These are phyloP conservation scores for Geotrichum ghanense DNA, from an alignment of 805 yeast species.

Conservation along the genomic window DNA sequence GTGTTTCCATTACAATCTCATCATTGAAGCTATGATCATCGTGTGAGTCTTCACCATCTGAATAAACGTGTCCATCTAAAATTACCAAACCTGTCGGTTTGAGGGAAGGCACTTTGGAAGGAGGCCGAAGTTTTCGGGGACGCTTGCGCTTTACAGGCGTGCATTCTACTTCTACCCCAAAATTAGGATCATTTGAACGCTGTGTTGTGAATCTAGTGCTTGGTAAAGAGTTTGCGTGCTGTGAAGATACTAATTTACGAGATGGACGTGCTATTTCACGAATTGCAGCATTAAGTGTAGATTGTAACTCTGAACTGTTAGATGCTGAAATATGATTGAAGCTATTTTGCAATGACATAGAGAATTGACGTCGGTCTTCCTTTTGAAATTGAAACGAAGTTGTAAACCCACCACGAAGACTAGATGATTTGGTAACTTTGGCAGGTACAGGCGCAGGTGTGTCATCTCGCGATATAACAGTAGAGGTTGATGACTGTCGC, in stretches of 20 bases:
- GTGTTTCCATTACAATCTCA: not conserved
- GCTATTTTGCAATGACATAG: not conserved
- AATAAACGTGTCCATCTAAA: not conserved
- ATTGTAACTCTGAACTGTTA: not conserved
- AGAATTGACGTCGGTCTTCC: not conserved
- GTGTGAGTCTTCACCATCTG: not conserved
- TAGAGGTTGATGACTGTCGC: not conserved
- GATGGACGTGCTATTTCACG: not conserved
- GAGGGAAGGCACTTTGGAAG: not conserved
- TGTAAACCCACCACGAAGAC: not conserved
- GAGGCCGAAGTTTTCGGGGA: not conserved
- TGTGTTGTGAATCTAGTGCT: not conserved
- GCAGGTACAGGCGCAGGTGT: no score
- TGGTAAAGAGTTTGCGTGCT: not conserved
- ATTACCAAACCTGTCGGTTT: not conserved
- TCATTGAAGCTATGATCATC: no score
- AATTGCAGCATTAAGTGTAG: not conserved
- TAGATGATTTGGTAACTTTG: not conserved
- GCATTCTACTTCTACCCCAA: not conserved
- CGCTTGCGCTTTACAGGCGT: not conserved
- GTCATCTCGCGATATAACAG: not conserved
- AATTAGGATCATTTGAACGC: not conserved
- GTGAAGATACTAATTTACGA: not conserved
- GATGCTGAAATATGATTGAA: not conserved
- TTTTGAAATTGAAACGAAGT: not conserved